These are phyloP conservation scores for Stevia rebaudiana DNA, from an alignment of 140 eudicot genomes.

Conservation along the genomic window DNA sequence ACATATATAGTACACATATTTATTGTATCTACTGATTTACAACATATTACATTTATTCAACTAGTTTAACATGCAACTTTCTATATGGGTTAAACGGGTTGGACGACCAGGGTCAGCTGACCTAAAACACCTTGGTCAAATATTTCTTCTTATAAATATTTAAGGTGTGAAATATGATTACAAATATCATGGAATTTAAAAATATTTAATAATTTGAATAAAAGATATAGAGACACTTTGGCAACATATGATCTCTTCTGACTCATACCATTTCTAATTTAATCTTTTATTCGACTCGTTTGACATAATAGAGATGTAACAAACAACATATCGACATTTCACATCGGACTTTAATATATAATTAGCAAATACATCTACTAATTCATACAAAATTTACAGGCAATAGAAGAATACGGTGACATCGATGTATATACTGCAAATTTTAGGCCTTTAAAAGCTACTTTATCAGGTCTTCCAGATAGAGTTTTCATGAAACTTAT, in stretches of 20 bases:
- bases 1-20: no score
- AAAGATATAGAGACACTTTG: background rate
- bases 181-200: background rate
- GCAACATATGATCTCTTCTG: no score
- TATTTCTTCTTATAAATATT: background rate
- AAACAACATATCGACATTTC: background rate
- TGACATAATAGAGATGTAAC: background rate
- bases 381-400: conserved; percentile 42
- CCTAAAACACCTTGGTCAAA: background rate
- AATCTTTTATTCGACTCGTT: background rate
- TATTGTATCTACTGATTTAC: no score
- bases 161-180: background rate
- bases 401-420: conserved; percentile 70
- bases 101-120: background rate
- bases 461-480: conserved; percentile 95
- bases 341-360: background rate
- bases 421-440: conserved; percentile 74
- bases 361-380: conserved; percentile 1
- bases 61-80: background rate
- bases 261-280: background rate
- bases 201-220: background rate
- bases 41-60: no score
- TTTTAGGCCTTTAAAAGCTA: conserved; percentile 94
- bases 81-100: background rate
- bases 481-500: conserved; percentile 87